Base-by-base conservation (phyloP, 805 yeast species). In the Spencermartinsiella europaea region DNA sequence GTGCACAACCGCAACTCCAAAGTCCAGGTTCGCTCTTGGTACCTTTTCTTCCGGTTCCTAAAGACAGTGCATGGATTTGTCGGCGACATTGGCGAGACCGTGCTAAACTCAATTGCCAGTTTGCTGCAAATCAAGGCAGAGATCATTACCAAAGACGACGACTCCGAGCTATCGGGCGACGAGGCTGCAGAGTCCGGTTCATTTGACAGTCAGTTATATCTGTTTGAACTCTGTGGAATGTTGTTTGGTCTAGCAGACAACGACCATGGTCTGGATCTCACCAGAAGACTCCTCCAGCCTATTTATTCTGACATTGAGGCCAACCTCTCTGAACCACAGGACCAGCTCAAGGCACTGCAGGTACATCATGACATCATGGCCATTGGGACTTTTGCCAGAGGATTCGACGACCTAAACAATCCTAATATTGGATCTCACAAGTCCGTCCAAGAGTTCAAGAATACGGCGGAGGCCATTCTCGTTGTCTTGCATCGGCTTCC, bases 21-120 rank as follows among this genome's bases (percentile, higher is more conserved):
- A 51, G 96, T 90, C 3, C 80, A 89, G 57, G 73, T 79, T 46
- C 80, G 97, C 63, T 76, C 95, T 36, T 93, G 98, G 96, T 91
- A 87, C 63, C 70, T 90, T 52, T 87, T 91, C 57, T 82, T 82
- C 59, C 77, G 95, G 62, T 85, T 90, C 58, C 74, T 89, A 50
- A 87, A 84, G 61, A 70, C 83, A 40, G 82, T 91, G 1, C 83
- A 81, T 59, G 88, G 89, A 33, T 68, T 76, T 41, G 66, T 81
- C 35, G 75, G 81, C 25, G 46, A 66, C 71, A 47, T 71, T 77
- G 58, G 81, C 35, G 79, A 76, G 51, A 72, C 85, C 28, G 73
- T 90, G 25, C 64, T 74, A 42, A 75, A 76, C 51, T 71, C 90
- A 40, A 72, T 83, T 25, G 79, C 83, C 1, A 70, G 71, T 31